Evolutionary conservation across 106 monocot species (phyloP), one percentile per base, ranked within the genome.

Genomic region (Xerophyta viscosa): DNA sequence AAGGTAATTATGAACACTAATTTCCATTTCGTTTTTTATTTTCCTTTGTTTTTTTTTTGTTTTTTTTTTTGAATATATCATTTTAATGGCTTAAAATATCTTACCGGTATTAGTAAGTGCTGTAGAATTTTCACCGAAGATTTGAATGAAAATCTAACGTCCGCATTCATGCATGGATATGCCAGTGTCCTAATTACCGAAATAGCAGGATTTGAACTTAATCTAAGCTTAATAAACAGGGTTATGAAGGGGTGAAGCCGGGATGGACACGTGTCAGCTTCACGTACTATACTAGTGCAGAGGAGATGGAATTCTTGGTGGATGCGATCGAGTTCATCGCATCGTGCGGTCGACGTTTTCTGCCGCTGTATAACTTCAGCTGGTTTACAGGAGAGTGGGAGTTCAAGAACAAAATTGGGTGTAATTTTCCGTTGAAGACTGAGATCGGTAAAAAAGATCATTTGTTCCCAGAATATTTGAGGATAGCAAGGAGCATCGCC

Each of bases 211-310:
- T n/a, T n/a, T n/a, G n/a, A n/a, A n/a, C n/a, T n/a, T n/a, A n/a
- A n/a, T n/a, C n/a, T n/a, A n/a, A n/a, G n/a, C n/a, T n/a, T n/a
- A n/a, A n/a, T 4, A 22, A 21, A 19, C 66, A 87, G 87, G 82
- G 86, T 3, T 86, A 77, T 53, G 55, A 73, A 20, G 81, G 86
- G 17, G 50, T 77, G 45, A 77, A 70, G 25, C 86, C 81, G 6
- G 87, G 87, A 30, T 82, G 70, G 58, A 87, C 87, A 0, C 53
- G 87, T 23, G 62, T 87, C n/a, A 82, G 82, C 46, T 77, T 86
- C 33, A 30, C 64, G 0, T 77, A 86, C 60, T 86, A 73, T 52
- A 46, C 60, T 10, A 24, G 72, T 6, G 3, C 2, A 29, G 64
- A 77, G 51, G 87, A 87, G 60, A 56, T 71, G 46, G 73, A 63